Conservation (phyloP, 176 grass and related monocot species). For the Oryza glumipatula region DNA sequence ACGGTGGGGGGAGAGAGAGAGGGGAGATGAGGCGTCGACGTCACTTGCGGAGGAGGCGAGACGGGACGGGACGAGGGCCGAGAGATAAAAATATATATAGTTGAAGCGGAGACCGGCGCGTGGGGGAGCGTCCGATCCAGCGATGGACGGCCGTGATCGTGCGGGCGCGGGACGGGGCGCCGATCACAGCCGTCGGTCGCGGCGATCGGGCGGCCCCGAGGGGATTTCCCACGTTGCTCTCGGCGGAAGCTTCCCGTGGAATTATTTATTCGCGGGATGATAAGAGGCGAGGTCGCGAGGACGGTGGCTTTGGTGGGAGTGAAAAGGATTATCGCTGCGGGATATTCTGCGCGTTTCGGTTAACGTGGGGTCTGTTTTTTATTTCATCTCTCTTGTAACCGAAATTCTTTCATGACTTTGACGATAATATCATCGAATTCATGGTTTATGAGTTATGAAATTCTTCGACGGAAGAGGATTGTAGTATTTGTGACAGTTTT, state of each 20-base stretch:
- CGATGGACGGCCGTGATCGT: not conserved
- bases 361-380: too few relatives aligned
- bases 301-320: not conserved
- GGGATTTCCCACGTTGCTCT: not conserved
- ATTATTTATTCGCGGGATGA: not conserved
- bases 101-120: not conserved
- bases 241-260: not conserved
- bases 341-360: not conserved
- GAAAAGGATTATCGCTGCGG: not conserved
- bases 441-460: too few relatives aligned
- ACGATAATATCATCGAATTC: too few relatives aligned
- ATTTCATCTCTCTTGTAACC: too few relatives aligned
- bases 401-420: not conserved
- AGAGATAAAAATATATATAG: conserved; percentile 9
- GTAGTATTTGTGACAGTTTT: too few relatives aligned
- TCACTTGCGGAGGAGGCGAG: conserved; percentile 23
- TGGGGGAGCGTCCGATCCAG: not conserved
- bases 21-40: conserved; percentile 24
- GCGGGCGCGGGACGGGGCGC: not conserved
- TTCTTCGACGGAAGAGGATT: not conserved
- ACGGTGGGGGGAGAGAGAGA: not conserved
- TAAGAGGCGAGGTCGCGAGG: conserved; percentile 13
- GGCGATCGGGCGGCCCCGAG: not conserved
- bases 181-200: not conserved
- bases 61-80: not conserved